Base-by-base conservation (phyloP, 371 early-diverging fungal species). In the Umbelopsis sp. region DNA sequence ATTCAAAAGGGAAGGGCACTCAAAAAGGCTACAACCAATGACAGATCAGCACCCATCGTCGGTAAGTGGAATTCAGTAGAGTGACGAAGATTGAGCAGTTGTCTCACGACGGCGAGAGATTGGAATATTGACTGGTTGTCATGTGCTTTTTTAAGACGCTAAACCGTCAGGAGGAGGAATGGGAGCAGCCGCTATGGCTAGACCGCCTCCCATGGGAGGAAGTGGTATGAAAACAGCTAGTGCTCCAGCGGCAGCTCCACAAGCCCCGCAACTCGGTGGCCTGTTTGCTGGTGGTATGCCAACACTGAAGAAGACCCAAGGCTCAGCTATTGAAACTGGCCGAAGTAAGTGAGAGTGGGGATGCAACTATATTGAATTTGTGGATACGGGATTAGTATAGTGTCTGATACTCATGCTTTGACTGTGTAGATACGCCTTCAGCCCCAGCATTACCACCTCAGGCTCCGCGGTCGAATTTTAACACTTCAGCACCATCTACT, bases 1-100 rank as follows among this genome's bases (percentile, higher is more conserved):
- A 95, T 95, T 74, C 89, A 94, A 69, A 82, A 88, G 66, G 95
- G 95, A 6, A 76, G 85, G 48, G 79, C 74, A 66, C 85, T 95
- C 44, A 93, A 89, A 75, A 92, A 93, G 71, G 75, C 92, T 8
- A 87, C 87, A 48, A 93, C 95, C 3, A 93, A 93, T 70, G 95
- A 95, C 79, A 81, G 93, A 44, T 91, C 91, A 50, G 79, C 84
- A 1, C 93, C 94, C 37, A 35, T 78, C 18, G 44, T 91, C 70
- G 77, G 85, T 80, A 80, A 67, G 76, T 63, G 4, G 48, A 41
- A 10, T 41, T 41, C 7, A 22, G 6, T 10, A n/a, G 35, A 44
- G 24, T 9, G 14, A 50, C 50, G 9, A 24, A 22, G 29, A 64
- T 46, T 57, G 24, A 20, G 18, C 65, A 29, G 44, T 4, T 41